Conservation (phyloP, 495 filamentous ascomycete genomes). For the Bacidia gigantensis region DNA sequence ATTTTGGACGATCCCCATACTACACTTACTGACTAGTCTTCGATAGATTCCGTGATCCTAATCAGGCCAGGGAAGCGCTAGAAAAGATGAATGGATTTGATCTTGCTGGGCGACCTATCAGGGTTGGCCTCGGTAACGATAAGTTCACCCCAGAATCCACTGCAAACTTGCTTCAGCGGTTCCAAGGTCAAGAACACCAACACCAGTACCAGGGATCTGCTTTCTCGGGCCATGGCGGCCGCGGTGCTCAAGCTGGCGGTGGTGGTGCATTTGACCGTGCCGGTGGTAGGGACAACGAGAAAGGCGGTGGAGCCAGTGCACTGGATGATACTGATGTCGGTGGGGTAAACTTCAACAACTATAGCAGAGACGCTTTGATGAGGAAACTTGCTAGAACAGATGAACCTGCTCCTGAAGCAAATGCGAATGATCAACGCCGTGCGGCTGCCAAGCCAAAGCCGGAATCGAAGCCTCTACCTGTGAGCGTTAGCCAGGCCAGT, state of each 20-base stretch:
- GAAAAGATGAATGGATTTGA: constrained; percentile 99
- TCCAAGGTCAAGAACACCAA: constrained; percentile 59
- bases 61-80: constrained; percentile 80
- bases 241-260: constrained; percentile 71
- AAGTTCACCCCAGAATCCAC: constrained; percentile 99
- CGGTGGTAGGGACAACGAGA: constrained; percentile 80
- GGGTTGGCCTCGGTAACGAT: constrained; percentile 99
- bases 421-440: constrained; percentile 49
- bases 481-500: constrained; percentile 85
- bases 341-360: constrained; percentile 98
- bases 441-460: constrained; percentile 66
- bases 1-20: not conserved
- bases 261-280: constrained; percentile 81
- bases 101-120: constrained; percentile 91
- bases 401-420: constrained; percentile 52
- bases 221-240: constrained; percentile 84
- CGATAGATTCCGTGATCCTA: constrained; percentile 76
- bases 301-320: constrained; percentile 80
- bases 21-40: not conserved
- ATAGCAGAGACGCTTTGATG: constrained; percentile 95
- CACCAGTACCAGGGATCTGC: constrained; percentile 82
- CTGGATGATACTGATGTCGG: constrained; percentile 96
- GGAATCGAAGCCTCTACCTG: constrained; percentile 64
- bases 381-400: constrained; percentile 93
- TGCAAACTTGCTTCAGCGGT: constrained; percentile 76